A percentile compares a stretch with the other conserved stretches of the same genome.
These are phyloP conservation scores for Pleurotus platypus DNA, from an alignment of 768 basidiomycete species.

Conservation along the genomic window DNA sequence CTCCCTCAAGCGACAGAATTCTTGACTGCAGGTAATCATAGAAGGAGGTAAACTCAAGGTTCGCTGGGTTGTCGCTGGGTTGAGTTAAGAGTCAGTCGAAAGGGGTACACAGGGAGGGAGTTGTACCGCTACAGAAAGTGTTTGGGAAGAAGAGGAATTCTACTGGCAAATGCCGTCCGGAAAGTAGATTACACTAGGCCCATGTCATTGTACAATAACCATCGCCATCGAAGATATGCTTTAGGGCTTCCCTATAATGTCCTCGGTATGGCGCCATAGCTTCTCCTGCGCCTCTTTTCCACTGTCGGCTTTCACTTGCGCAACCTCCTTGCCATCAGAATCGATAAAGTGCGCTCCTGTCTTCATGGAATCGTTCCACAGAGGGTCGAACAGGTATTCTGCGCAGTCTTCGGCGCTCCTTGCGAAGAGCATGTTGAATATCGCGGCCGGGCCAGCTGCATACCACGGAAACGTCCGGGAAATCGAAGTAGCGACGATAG, in stretches of 20 bases:
- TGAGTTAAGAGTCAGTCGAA: too few relatives aligned
- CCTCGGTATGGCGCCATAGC: background rate
- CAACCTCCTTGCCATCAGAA: background rate
- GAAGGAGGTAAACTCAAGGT: too few relatives aligned
- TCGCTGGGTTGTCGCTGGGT: too few relatives aligned
- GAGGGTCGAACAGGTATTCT: constrained; percentile 31
- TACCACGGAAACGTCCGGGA: constrained; percentile 13
- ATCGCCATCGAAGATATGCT: too few relatives aligned
- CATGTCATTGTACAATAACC: too few relatives aligned
- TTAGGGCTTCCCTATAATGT: background rate
- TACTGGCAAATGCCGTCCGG: too few relatives aligned
- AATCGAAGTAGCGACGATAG: constrained; percentile 28
- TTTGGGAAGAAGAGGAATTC: too few relatives aligned
- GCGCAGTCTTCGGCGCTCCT: constrained; percentile 23
- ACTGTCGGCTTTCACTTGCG: background rate
- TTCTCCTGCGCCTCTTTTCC: background rate
- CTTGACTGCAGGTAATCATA: too few relatives aligned
- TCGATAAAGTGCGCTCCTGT: background rate
- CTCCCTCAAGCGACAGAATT: too few relatives aligned
- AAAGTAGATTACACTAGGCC: too few relatives aligned
- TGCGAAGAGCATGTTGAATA: constrained; percentile 20
- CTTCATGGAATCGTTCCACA: constrained; percentile 14
- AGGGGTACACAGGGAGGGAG: too few relatives aligned
- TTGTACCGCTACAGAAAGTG: too few relatives aligned
- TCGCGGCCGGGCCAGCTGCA: constrained; percentile 22